Base-by-base conservation (phyloP, 1,139 yeast species). In the Suhomyces yuchorum region DNA sequence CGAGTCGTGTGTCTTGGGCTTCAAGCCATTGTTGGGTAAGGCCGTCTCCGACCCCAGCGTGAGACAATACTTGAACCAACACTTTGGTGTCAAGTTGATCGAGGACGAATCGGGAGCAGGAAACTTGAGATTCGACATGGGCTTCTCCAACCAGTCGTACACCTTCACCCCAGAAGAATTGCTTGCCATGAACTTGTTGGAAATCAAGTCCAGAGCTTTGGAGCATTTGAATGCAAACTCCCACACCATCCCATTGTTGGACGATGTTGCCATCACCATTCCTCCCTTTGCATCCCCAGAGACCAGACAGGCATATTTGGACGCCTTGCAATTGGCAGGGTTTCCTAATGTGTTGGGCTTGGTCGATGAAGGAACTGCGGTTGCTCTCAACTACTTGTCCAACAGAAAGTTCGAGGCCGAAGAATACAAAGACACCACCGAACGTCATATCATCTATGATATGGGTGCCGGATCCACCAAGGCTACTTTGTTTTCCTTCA, bases 381-480 rank as follows among this genome's bases (percentile, higher is more conserved):
- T 90, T 19, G 97, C 96, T 1, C 71, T 89, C 42, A 90, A 91
- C 62, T 91, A 82, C 63, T 77, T 81, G 17, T 75, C 85, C 37
- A 77, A 75, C 34, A 72, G 79, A 45, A 75, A 74, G 15, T 67
- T 75, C 32, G 75, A 73, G 3, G 54, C 59, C 23, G 62, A 57
- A 2, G 73, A 71, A 35, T 67, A 60, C 50, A 71, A 75, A 44
- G 68, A 60, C 39, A 62, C 61, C 6, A 72, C 71, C 43, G 82
- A 84, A 57, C 80, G 85, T 59, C 89, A 87, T 60, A 65, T 91
- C 46, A 78, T 95, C 28, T 90, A 85, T 65, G 99, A 93, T 64
- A 81, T 87, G 79, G 99, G 99, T 44, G 95, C 97, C 2, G 96
- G 96, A 1, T 84, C 96, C 0, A 87, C 96, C 0, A 82, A 85